Base-by-base conservation (phyloP, 176 grass and related monocot species). In the Eragrostis nindensis region DNA sequence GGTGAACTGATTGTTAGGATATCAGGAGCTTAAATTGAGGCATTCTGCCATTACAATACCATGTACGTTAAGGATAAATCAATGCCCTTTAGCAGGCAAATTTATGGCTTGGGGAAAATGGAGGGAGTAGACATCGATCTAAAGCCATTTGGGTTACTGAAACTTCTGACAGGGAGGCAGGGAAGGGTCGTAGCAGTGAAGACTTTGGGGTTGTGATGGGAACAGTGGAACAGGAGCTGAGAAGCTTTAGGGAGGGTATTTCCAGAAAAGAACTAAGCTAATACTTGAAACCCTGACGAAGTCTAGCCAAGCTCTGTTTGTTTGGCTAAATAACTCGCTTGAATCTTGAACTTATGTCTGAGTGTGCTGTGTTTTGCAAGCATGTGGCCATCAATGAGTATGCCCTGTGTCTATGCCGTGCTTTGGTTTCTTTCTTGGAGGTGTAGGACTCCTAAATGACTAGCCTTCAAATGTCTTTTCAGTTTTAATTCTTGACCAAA, bases 371-470 rank as follows among this genome's bases (percentile, higher is more conserved):
- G 61, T 78, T 36, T 59, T 62, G 65, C 45, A 71, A 66, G 59
- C 38, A 66, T 73, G 60, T 32, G 12, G 19, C 22, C 21, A n/a
- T 90, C 24, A 90, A 82, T 92, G 64, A 80, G 91, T 84, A 64
- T 46, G 8, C 52, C 70, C 19, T 59, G 84, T 68, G 40, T 38
- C 14, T 66, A 36, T 86, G 61, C 55, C 45, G 19, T 80, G 21
- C 49, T 80, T 79, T 41, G 16, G 30, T 90, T 81, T 87, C 41
- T 53, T 70, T 16, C 59, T 78, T 74, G 62, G 17, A 48, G 63
- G 25, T 49, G 62, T 9, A 25, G 60, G 55, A 56, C 15, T 80
- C 57, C 25, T 48, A 66, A 19, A 57, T 73, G 48, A 47, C 26
- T 74, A 55, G 11, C 7, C 76, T 76, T 38, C 14, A 32, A 74